Evolutionary conservation across 2,329 filamentous ascomycete genomes (phyloP).

Genomic region (Neoarthrinium moseri): DNA sequence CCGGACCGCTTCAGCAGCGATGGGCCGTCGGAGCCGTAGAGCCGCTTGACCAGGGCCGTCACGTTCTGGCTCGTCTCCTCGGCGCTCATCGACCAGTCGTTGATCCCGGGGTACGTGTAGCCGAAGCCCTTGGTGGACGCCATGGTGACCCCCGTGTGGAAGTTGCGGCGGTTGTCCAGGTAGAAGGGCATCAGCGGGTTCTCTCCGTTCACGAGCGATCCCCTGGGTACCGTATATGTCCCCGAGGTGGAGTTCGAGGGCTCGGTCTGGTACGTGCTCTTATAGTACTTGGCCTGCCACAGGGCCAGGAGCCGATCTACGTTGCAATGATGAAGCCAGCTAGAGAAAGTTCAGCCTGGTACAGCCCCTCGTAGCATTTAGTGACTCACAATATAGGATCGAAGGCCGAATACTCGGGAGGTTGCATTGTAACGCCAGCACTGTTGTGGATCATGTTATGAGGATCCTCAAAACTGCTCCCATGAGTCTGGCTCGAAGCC

Average conservation of each 20-base stretch:
- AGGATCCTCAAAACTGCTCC: constrained; percentile 41
- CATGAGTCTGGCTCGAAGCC: constrained; percentile 34
- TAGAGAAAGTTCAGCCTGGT: constrained; percentile 14
- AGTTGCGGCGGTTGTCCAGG: constrained; percentile 28
- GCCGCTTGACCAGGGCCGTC: constrained; percentile 54
- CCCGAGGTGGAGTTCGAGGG: constrained; percentile 24
- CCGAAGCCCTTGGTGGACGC: constrained; percentile 31
- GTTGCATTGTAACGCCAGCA: constrained; percentile 31
- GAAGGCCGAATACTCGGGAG: constrained; percentile 39
- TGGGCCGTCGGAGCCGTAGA: constrained; percentile 37
- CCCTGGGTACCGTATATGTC: constrained; percentile 38
- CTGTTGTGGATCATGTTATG: constrained; percentile 42
- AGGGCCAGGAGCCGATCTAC: constrained; percentile 59
- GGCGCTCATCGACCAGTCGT: constrained; percentile 51
- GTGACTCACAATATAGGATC: constrained; percentile 44
- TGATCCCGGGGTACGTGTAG: constrained; percentile 40
- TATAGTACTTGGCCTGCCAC: constrained; percentile 40
- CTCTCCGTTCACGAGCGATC: constrained; percentile 38
- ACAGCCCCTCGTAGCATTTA: not conserved
- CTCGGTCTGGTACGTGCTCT: constrained; percentile 26
- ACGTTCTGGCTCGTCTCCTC: constrained; percentile 62
- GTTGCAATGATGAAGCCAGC: constrained; percentile 54
- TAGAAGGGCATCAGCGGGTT: constrained; percentile 52
- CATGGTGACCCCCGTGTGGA: constrained; percentile 41
- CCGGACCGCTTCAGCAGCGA: not conserved